These are phyloP conservation scores for Leccinum subspadiceum DNA, from an alignment of 1,284 basidiomycete genomes.

Conservation along the genomic window DNA sequence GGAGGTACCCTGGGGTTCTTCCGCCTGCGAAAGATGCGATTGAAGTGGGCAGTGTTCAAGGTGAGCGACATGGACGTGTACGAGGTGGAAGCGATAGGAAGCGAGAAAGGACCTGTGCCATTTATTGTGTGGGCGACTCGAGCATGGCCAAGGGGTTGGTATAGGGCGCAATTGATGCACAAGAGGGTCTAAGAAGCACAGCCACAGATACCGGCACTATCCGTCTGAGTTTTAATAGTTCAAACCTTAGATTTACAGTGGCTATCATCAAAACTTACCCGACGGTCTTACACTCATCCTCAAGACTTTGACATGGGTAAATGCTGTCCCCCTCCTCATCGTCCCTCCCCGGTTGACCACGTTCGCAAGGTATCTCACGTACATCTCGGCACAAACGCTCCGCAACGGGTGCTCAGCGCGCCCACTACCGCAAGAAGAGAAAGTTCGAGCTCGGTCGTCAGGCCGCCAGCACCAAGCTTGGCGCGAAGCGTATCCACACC, in stretches of 20 bases:
- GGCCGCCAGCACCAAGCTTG: slow-evolving; percentile 92
- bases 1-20: slow-evolving; percentile 15
- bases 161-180: slow-evolving; percentile 5
- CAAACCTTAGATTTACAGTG: slow-evolving; percentile 35
- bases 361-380: slow-evolving; percentile 80
- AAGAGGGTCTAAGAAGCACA: not conserved
- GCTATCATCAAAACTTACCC: slow-evolving; percentile 29
- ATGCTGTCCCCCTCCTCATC: slow-evolving; percentile 30
- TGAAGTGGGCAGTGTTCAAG: slow-evolving; percentile 15
- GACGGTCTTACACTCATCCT: slow-evolving; percentile 25
- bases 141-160: slow-evolving; percentile 24
- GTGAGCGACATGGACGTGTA: slow-evolving; percentile 21
- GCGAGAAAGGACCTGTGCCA: slow-evolving; percentile 20
- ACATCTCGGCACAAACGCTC: slow-evolving; percentile 95
- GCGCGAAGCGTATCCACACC: slow-evolving; percentile 88
- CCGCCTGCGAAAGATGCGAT: slow-evolving; percentile 22
- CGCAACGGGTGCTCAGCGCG: slow-evolving; percentile 88
- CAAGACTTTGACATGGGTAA: slow-evolving; percentile 55
- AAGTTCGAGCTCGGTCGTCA: slow-evolving; percentile 98
- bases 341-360: slow-evolving; percentile 6
- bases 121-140: slow-evolving; percentile 15
- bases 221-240: slow-evolving; percentile 28
- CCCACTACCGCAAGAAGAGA: slow-evolving; percentile 98
- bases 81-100: slow-evolving; percentile 28
- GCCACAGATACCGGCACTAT: slow-evolving; percentile 21